These are phyloP conservation scores for Macadamia integrifolia DNA, from an alignment of 164 flowering plant species.

Conservation along the genomic window DNA sequence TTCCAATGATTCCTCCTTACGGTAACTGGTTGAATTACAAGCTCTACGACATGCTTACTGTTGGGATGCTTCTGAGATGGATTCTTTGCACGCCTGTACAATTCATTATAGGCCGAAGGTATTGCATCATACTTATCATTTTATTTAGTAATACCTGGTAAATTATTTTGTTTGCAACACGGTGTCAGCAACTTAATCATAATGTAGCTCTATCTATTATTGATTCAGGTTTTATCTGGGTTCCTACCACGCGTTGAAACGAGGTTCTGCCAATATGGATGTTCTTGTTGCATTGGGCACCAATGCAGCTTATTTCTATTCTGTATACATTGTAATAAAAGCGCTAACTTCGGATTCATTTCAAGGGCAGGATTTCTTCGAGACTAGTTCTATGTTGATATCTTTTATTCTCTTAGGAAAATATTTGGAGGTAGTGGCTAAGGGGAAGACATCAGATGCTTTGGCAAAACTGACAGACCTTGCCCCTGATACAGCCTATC, in stretches of 20 bases:
- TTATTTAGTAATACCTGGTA: not conserved
- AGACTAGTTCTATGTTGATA: conserved; percentile 93
- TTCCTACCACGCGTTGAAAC: conserved; percentile 72
- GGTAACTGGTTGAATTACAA: conserved; percentile 69
- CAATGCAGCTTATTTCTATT: conserved; percentile 93
- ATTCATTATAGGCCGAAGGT: conserved; percentile 82
- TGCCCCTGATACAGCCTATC: conserved; percentile 70
- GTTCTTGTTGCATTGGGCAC: conserved; percentile 96
- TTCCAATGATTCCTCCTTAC: conserved; percentile 89
- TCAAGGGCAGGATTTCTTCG: conserved; percentile 89
- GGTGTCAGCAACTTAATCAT: not conserved
- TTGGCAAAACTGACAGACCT: conserved; percentile 79
- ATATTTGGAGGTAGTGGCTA: conserved; percentile 84
- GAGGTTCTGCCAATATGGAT: conserved; percentile 89
- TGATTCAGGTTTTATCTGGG: conserved; percentile 77
- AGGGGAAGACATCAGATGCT: conserved; percentile 93
- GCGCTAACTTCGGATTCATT: conserved; percentile 52
- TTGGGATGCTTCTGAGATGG: conserved; percentile 85
- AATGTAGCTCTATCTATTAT: conserved; percentile 8
- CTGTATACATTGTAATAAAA: conserved; percentile 61
- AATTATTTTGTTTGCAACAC: not conserved
- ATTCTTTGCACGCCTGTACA: conserved; percentile 88
- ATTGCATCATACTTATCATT: conserved; percentile 1
- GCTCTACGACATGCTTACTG: conserved; percentile 61
- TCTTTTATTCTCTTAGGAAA: conserved; percentile 90